Evolutionary conservation across 768 basidiomycete genomes (phyloP), one percentile per base, ranked within the genome.

Genomic region (Rhizopogon vesiculosus): DNA sequence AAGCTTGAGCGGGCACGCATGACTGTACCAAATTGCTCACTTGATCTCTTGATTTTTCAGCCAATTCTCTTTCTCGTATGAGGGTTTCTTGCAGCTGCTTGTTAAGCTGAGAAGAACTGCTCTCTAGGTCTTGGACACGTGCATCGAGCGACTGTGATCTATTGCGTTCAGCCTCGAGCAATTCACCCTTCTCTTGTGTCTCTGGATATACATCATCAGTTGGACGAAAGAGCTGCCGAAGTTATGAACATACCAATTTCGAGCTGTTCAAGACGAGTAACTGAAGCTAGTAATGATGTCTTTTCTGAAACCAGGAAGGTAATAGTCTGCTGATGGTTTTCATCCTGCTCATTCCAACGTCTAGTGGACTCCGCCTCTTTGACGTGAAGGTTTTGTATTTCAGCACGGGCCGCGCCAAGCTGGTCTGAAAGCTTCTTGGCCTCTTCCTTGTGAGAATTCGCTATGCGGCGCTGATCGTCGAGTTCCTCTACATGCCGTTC

Each of bases 291-390:
- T 38, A 90, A 74, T 18, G 79, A 75, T 7, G 82, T 78, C 68
- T 89, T 89, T 63, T 90, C 89, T 3, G 83, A 78, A 18, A 92
- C 89, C 13, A 94, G 76, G n/a, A 88, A 67, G 45, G 86, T 77
- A 55, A 94, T 89, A 0, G 87, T 89, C 62, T 85, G 85, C 57
- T 83, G 84, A 61, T 87, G 86, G 61, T 79, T 85, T 60, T 80
- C 76, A 44, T 77, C 68, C 40, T 69, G 68, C 12, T 69, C 65
- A 16, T 68, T 67, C 53, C 67, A 64, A 35, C 53, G 64, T 42
- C 46, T 49, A 7, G 60, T 59, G 39, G 58, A 53, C 2, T 19
- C 54, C 2, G 51, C 5, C 38, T 62, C 64, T 39, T 45, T 61
- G 16, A 57, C 42, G 5, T 60, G 58, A 33, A 66, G 29, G 28